Evolutionary conservation across 257 asterid genomes (phyloP).

Genomic region (Lycium ferocissimum): DNA sequence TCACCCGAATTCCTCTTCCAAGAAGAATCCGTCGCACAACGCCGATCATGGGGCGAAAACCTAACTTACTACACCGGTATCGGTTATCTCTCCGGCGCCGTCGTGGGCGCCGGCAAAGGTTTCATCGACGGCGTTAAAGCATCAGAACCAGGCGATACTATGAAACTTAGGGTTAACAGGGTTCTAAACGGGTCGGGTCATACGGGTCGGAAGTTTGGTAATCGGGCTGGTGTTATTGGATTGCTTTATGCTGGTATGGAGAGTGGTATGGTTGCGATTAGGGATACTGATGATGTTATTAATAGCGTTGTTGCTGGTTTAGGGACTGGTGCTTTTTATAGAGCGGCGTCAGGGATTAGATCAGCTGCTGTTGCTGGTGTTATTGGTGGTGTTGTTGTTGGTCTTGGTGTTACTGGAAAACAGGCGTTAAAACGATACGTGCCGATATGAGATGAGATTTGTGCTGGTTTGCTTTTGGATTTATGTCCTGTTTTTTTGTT

Average conservation of each 20-base stretch:
- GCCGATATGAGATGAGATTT: conserved; percentile 44
- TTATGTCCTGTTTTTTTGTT: conserved; percentile 30
- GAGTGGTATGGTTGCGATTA: conserved; percentile 69
- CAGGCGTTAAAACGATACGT: conserved; percentile 58
- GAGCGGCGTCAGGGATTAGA: conserved; percentile 58
- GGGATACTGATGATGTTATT: conserved; percentile 53
- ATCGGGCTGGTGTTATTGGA: conserved; percentile 81
- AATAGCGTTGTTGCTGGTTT: conserved; percentile 54
- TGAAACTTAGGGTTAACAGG: conserved; percentile 74
- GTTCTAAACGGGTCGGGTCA: conserved; percentile 89
- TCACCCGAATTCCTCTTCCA: conserved; percentile 86
- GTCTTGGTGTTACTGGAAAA: conserved; percentile 53
- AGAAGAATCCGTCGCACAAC: conserved; percentile 77
- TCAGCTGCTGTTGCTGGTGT: conserved; percentile 64
- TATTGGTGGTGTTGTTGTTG: conserved; percentile 53
- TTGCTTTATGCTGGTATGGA: conserved; percentile 86
- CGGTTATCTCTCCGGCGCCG: conserved; percentile 77
- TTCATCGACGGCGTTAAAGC: conserved; percentile 67
- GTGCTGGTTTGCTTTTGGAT: conserved; percentile 9
- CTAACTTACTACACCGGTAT: conserved; percentile 86
- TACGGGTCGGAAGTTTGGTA: conserved; percentile 71
- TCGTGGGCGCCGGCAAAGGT: conserved; percentile 75
- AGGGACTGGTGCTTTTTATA: conserved; percentile 59
- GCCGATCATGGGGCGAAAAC: conserved; percentile 97
- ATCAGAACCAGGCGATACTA: conserved; percentile 75